Evolutionary conservation across 495 filamentous ascomycete genomes (phyloP), one percentile per base, ranked within the genome.

Genomic region (Penicillium atrosanguineum): DNA sequence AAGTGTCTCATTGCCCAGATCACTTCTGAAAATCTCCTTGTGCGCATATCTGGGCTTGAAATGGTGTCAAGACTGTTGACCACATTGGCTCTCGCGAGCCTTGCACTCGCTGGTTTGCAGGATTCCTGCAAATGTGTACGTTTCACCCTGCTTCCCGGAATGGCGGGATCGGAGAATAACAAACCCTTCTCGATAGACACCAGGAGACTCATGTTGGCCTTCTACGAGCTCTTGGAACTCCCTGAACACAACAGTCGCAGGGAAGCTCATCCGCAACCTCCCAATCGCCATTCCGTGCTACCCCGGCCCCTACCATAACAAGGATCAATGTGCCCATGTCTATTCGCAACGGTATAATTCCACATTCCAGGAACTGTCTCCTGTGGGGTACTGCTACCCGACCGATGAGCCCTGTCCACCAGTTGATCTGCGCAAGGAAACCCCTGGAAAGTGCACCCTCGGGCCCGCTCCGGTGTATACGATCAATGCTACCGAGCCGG

Each of bases 241-340:
- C 0, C 57, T 83, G 26, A 83, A 81, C 56, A 42, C 19, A 0
- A 67, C 77, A 0, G 60, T 81, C 11, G 62, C 67, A 16, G 83
- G 83, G 38, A 70, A 75, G 50, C 68, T 87, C 31, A 69, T 84
- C 51, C 64, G 60, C 18, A 77, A 77, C 23, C 36, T 68, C 47
- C 81, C 85, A 44, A 71, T 80, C 16, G 84, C 74, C 55, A 73
- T 74, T 50, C 65, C 79, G 44, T 87, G 84, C 61, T 83, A 87
- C 62, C 62, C 66, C 7, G 69, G 66, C 11, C 16, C 20, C 1
- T 55, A 66, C 19, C 58, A 68, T 15, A 55, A 73, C 46, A 52
- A 56, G 18, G 45, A 45, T 28, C 36, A 46, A 19, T 75, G 72
- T 45, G 55, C 53, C 9, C 40, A 60, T 28, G 52, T 73, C 23